Percentiles rank a stretch among this genome's conserved stretches.
Evolutionary conservation across 495 filamentous ascomycete genomes (phyloP).

Genomic region (Hypoxylon subgilvum): DNA sequence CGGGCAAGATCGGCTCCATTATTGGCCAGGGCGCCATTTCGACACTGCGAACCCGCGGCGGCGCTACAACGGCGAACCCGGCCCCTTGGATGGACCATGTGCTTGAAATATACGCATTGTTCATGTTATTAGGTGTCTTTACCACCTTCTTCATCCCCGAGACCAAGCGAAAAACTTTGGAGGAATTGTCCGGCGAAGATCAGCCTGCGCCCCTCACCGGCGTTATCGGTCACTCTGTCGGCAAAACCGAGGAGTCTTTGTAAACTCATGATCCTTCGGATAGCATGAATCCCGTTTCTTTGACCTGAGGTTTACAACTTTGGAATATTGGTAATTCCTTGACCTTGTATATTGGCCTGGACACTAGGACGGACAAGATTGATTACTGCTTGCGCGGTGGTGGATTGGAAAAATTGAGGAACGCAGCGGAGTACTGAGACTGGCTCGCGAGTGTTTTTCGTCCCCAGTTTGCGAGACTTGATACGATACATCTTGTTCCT

Average conservation of each 20-base stretch:
- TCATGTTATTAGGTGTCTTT: constrained; percentile 76
- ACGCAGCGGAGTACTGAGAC: too few relatives aligned
- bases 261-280: constrained; percentile 2
- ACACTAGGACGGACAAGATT: too few relatives aligned
- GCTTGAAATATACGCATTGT: constrained; percentile 79
- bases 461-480: too few relatives aligned
- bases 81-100: constrained; percentile 80
- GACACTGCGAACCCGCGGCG: constrained; percentile 55
- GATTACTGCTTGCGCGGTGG: too few relatives aligned
- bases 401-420: too few relatives aligned
- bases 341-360: too few relatives aligned
- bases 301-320: too few relatives aligned
- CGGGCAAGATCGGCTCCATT: constrained; percentile 85
- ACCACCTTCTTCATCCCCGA: constrained; percentile 73
- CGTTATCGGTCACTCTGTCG: constrained; percentile 2
- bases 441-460: too few relatives aligned
- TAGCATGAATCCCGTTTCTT: too few relatives aligned
- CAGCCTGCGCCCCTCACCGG: constrained; percentile 23
- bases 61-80: constrained; percentile 43
- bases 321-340: too few relatives aligned
- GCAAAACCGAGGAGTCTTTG: constrained; percentile 33
- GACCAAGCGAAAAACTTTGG: constrained; percentile 74
- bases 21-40: constrained; percentile 61
- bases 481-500: background rate
- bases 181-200: constrained; percentile 62